A percentile compares a stretch with the other conserved stretches of the same genome.
Evolutionary conservation across 1,284 basidiomycete species (phyloP).

Genomic region (Inonotus obliquus): DNA sequence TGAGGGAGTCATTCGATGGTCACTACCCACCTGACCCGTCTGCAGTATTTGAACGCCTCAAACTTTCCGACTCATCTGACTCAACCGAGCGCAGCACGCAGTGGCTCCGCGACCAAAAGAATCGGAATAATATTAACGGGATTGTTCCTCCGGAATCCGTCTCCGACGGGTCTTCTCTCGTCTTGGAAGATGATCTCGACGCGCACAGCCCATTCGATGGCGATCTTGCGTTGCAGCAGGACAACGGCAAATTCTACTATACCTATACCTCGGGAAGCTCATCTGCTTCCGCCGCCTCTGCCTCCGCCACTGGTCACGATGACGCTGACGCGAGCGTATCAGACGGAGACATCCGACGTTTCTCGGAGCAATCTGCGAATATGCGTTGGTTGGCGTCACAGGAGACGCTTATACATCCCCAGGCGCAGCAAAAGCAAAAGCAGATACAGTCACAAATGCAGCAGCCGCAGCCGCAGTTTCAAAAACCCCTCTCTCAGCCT

Average conservation of each 20-base stretch:
- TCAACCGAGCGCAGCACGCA: conserved; percentile 63
- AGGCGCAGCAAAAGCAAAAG: neutral
- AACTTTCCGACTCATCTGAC: conserved; percentile 43
- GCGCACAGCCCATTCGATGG: conserved; percentile 33
- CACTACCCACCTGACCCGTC: conserved; percentile 33
- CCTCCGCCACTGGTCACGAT: conserved; percentile 32
- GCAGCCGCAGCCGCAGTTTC: conserved; percentile 14
- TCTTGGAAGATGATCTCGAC: conserved; percentile 14
- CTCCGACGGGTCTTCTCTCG: conserved; percentile 43
- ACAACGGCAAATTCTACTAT: conserved; percentile 66
- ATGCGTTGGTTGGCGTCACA: conserved; percentile 55
- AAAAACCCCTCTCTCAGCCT: conserved; percentile 14
- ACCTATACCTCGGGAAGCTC: conserved; percentile 61
- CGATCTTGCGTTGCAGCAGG: conserved; percentile 60
- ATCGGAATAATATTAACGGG: conserved; percentile 45
- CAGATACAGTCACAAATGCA: neutral
- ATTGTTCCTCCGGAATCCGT: conserved; percentile 30
- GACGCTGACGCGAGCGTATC: conserved; percentile 29
- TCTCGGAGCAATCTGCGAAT: conserved; percentile 44
- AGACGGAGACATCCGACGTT: conserved; percentile 20
- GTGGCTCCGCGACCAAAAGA: conserved; percentile 82
- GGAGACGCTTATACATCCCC: conserved; percentile 23
- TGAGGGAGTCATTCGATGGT: conserved; percentile 10
- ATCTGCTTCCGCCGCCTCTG: conserved; percentile 37
- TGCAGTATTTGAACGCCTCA: conserved; percentile 54